Evolutionary conservation across 371 early-diverging fungal genomes (phyloP).

Genomic region (Batkoa obscura): DNA sequence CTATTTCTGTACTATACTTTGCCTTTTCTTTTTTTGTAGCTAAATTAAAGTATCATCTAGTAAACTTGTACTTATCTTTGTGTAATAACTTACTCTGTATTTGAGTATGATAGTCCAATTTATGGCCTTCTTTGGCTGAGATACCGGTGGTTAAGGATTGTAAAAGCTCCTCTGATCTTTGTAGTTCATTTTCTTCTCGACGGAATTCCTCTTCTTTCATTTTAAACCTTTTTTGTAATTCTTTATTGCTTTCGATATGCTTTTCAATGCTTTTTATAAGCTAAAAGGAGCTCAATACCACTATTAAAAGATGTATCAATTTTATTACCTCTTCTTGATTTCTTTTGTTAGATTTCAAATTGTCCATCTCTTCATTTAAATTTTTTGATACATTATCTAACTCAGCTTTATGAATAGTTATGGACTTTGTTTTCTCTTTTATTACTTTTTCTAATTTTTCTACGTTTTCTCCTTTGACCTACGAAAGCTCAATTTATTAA

Average conservation of each 20-base stretch:
- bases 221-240: constrained; percentile 27
- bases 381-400: constrained; percentile 48
- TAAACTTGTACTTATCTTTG: neutral
- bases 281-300: neutral
- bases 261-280: constrained; percentile 15
- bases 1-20: constrained; percentile 12
- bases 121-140: constrained; percentile 72
- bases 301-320: neutral
- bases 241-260: constrained; percentile 20
- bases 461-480: constrained; percentile 37
- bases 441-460: constrained; percentile 39
- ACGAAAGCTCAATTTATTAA: constrained; percentile 7
- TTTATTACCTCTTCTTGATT: neutral
- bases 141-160: constrained; percentile 87
- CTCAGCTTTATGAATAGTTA: constrained; percentile 63
- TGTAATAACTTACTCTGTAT: constrained; percentile 30
- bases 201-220: constrained; percentile 38
- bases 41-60: neutral
- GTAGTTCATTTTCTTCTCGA: constrained; percentile 36
- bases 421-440: constrained; percentile 51
- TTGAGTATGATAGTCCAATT: constrained; percentile 87
- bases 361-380: constrained; percentile 48
- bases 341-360: constrained; percentile 9
- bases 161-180: constrained; percentile 60
- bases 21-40: constrained; percentile 10